phyloP scores from a whole-genome alignment of 352 stramenopile species.

The Phytophthora europaea region DNA sequence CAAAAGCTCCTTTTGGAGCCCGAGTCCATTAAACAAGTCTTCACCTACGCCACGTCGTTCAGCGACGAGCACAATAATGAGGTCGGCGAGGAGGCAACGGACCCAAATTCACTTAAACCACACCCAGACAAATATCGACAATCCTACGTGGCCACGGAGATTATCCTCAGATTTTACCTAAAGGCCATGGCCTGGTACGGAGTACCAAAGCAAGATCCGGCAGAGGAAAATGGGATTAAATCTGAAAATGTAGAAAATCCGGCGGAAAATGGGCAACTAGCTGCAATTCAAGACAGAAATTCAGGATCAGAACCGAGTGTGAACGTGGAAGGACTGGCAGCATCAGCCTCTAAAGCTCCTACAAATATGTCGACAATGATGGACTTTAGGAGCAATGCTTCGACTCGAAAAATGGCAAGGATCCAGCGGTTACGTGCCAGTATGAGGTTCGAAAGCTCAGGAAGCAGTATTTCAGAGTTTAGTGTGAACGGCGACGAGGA shows the following conservation, averaged over 20 bases:
- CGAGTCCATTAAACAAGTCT: conserved; percentile 70
- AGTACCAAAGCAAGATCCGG: conserved; percentile 43
- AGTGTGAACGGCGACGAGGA: conserved; percentile 37
- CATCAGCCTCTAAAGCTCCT: conserved; percentile 7
- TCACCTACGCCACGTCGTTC: conserved; percentile 63
- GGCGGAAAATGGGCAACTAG: not conserved
- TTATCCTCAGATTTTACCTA: conserved; percentile 80
- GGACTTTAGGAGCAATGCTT: conserved; percentile 46
- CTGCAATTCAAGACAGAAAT: not conserved
- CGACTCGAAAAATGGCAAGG: conserved; percentile 48
- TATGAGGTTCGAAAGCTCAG: conserved; percentile 57
- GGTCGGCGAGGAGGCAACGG: conserved; percentile 28
- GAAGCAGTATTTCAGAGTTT: conserved; percentile 55
- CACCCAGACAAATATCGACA: conserved; percentile 63
- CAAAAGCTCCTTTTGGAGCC: conserved; percentile 73
- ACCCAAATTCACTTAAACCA: conserved; percentile 15
- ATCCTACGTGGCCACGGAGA: conserved; percentile 72
- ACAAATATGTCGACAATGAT: conserved; percentile 33
- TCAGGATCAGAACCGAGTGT: conserved; percentile 3
- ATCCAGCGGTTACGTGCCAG: conserved; percentile 48
- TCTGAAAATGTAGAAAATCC: conserved; percentile 1
- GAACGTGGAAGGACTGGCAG: conserved; percentile 12
- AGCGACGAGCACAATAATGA: conserved; percentile 14
- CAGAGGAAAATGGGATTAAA: conserved; percentile 10
- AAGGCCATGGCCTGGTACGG: conserved; percentile 82